Evolutionary conservation across 2,329 filamentous ascomycete species (phyloP), one percentile per base, ranked within the genome.

Genomic region (Calonectria henricotiae): DNA sequence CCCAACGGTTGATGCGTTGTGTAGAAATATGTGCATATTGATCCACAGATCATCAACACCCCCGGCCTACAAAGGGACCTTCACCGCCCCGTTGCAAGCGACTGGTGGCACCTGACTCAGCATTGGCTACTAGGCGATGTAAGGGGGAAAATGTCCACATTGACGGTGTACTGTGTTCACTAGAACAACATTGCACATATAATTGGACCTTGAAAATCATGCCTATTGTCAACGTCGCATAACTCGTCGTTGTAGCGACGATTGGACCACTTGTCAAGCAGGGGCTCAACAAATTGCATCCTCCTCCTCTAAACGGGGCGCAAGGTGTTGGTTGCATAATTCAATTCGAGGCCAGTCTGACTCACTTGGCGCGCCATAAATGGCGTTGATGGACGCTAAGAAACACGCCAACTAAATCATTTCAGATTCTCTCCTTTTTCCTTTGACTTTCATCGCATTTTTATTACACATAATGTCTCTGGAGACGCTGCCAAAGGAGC

Each of bases 401-500:
- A 44, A 44, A n/a, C 13, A 44, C 17, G n/a, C 17, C 41, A 44
- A 8, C n/a, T 4, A 55, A 25, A 15, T 39, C 20, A 35, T 25
- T 23, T 39, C 12, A 23, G 12, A 1, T 35, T 37, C 27, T 55
- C 32, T 7, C 32, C 12, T 8, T 8, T 23, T 15, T 4, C 4
- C 8, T 13, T 5, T 37, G n/a, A 39, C 9, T 37, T 23, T 39
- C 20, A 5, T 39, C 8, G 12, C 5, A 2, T n/a, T 39, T 23
- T 20, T 32, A 11, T 12, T 17, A 4, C 39, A 41, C 32, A 69
- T n/a, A n/a, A 73, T 72, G 62, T 13, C 23, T 20, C n/a, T 64
- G 1, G 43, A 65, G 2, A 6, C 15, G 8, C 13, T 74, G 15
- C 71, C 73, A 1, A 58, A 7, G n/a, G 73, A 74, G 41, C 37